Percentiles rank a stretch among this genome's conserved stretches.
phyloP scores from a whole-genome alignment of 2,329 filamentous ascomycete species.

The Colletotrichum limetticola region DNA sequence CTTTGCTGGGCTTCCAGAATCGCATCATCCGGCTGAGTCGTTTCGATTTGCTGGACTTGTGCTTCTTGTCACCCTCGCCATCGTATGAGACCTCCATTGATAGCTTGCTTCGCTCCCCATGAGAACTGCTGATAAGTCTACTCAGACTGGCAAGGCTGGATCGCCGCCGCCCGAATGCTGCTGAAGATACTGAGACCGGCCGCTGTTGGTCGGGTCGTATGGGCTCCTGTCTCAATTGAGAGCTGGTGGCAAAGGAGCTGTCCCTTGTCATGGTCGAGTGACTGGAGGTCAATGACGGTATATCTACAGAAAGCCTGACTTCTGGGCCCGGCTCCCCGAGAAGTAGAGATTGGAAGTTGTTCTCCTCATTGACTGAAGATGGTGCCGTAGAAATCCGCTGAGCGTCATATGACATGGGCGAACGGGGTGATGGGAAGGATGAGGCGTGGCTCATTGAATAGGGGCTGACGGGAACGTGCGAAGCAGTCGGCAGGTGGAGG shows the following conservation, averaged over 20 bases:
- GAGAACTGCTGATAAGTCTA: constrained; percentile 78
- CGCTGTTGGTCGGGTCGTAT: constrained; percentile 61
- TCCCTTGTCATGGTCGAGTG: constrained; percentile 81
- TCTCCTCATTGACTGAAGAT: constrained; percentile 78
- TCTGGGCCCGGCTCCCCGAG: constrained; percentile 81
- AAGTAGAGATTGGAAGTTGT: constrained; percentile 75
- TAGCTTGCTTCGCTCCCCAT: constrained; percentile 80
- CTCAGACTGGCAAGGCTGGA: constrained; percentile 82
- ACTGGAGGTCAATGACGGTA: constrained; percentile 79
- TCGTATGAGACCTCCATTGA: constrained; percentile 73
- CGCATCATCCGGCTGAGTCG: constrained; percentile 80
- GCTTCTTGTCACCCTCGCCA: constrained; percentile 66
- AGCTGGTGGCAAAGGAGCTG: constrained; percentile 60
- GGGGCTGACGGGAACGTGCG: constrained; percentile 67
- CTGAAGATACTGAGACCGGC: constrained; percentile 70
- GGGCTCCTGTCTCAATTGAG: constrained; percentile 59
- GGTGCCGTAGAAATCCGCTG: constrained; percentile 80
- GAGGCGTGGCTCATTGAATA: constrained; percentile 73
- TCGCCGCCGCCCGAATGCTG: constrained; percentile 74
- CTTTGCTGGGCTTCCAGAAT: constrained; percentile 76
- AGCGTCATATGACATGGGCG: constrained; percentile 75
- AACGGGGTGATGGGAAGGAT: constrained; percentile 76
- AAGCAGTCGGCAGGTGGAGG: constrained; percentile 55
- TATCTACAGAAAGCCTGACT: constrained; percentile 76
- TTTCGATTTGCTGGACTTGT: constrained; percentile 72